These are phyloP conservation scores for Apophysomyces variabilis DNA, from an alignment of 371 early-diverging fungal species.

Conservation along the genomic window DNA sequence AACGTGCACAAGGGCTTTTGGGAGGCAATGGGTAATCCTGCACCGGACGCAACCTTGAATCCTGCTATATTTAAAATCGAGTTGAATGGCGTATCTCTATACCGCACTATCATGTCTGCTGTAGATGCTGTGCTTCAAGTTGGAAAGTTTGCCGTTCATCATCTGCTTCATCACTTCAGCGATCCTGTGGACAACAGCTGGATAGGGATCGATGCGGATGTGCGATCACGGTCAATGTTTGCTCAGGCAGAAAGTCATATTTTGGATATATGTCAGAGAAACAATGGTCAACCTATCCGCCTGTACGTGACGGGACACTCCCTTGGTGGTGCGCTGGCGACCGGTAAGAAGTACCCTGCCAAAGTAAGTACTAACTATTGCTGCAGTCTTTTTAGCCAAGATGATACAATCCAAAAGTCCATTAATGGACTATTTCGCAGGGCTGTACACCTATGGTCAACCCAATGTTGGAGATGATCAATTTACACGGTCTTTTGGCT, in stretches of 20 bases:
- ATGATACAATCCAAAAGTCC: slow-evolving; percentile 58
- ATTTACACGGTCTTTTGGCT: slow-evolving; percentile 50
- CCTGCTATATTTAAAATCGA: slow-evolving; percentile 30
- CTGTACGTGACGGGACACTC: slow-evolving; percentile 48
- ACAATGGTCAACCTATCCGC: slow-evolving; percentile 2
- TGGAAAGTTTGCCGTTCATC: slow-evolving; percentile 27
- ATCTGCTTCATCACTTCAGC: slow-evolving; percentile 40
- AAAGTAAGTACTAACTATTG: neutral
- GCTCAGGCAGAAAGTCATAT: slow-evolving; percentile 40
- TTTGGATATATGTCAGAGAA: slow-evolving; percentile 19
- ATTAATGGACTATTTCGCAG: slow-evolving; percentile 48
- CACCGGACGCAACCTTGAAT: slow-evolving; percentile 1
- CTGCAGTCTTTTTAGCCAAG: slow-evolving; percentile 55
- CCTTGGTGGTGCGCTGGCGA: slow-evolving; percentile 45
- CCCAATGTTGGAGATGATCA: slow-evolving; percentile 57
- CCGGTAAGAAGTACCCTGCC: slow-evolving; percentile 22
- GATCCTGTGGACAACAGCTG: slow-evolving; percentile 54
- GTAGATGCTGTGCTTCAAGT: slow-evolving; percentile 31
- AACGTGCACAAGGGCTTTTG: slow-evolving; percentile 61
- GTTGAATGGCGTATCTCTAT: slow-evolving; percentile 35
- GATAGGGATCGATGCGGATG: slow-evolving; percentile 31
- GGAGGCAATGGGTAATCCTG: slow-evolving; percentile 53
- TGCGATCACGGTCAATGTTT: slow-evolving; percentile 36
- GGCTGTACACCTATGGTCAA: slow-evolving; percentile 59
- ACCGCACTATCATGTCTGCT: slow-evolving; percentile 35